phyloP scores from a whole-genome alignment of 2,329 filamentous ascomycete genomes.

The Fusarium siculi region DNA sequence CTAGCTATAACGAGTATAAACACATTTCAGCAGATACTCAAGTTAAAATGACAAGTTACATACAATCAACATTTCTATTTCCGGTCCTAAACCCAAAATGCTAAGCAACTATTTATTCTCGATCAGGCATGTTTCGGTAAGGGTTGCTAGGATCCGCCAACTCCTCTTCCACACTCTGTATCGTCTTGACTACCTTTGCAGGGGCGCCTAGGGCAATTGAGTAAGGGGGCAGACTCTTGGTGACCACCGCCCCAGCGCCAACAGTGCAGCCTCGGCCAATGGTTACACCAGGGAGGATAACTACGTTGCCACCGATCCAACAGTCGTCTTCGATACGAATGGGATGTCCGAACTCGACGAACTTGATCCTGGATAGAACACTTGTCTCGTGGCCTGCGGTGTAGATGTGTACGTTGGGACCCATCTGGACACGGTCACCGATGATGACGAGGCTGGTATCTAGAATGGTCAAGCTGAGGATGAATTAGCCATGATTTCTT shows the following conservation, averaged over 20 bases:
- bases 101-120: conserved; percentile 11
- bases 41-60: too few species aligned
- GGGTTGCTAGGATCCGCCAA: conserved; percentile 41
- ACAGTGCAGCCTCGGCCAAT: conserved; percentile 64
- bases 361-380: conserved; percentile 58
- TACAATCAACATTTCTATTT: background rate
- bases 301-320: conserved; percentile 63
- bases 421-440: conserved; percentile 76
- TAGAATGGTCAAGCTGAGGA: conserved; percentile 66
- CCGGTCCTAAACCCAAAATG: background rate
- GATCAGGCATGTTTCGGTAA: conserved; percentile 43
- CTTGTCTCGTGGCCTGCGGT: conserved; percentile 78
- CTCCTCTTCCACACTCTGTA: conserved; percentile 51
- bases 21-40: accelerated
- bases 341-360: conserved; percentile 58
- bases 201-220: conserved; percentile 61
- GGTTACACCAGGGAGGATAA: conserved; percentile 62
- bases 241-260: conserved; percentile 62
- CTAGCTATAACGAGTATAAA: background rate
- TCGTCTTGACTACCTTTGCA: conserved; percentile 60
- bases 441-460: conserved; percentile 79
- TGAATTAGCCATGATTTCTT: background rate
- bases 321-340: conserved; percentile 64
- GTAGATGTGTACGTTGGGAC: conserved; percentile 77
- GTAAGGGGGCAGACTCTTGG: conserved; percentile 59